Conservation (phyloP, 1,284 basidiomycete species). For the Porogramme epimiltina region DNA sequence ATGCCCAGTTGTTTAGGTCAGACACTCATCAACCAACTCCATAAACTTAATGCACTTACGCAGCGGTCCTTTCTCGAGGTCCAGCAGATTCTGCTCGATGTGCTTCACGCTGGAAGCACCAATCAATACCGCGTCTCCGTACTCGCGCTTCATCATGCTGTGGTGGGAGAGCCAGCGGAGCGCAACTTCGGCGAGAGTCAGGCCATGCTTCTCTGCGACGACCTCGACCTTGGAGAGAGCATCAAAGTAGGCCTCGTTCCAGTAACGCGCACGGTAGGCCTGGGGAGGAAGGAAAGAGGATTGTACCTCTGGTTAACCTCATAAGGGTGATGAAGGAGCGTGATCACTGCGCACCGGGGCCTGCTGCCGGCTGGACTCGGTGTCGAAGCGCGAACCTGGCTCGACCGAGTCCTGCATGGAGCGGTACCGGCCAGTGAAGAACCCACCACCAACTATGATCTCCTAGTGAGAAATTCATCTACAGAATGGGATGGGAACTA, state of each 20-base stretch:
- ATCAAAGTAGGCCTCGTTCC: constrained; percentile 52
- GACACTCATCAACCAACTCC: not conserved
- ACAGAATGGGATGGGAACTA: not conserved
- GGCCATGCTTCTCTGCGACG: constrained; percentile 40
- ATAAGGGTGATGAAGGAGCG: not conserved
- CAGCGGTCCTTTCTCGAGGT: constrained; percentile 59
- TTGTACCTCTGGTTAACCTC: not conserved
- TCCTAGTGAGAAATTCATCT: constrained; percentile 14
- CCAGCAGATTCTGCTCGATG: constrained; percentile 53
- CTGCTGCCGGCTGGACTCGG: constrained; percentile 29
- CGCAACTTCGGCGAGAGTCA: constrained; percentile 52
- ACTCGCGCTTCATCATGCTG: constrained; percentile 46
- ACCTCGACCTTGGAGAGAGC: constrained; percentile 42
- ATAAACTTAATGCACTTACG: constrained; percentile 36
- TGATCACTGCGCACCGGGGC: constrained; percentile 27
- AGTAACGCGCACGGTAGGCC: constrained; percentile 39
- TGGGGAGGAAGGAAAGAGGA: too few relatives aligned
- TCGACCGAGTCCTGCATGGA: constrained; percentile 33
- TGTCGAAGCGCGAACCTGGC: constrained; percentile 42
- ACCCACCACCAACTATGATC: constrained; percentile 35
- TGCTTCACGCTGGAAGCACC: constrained; percentile 52
- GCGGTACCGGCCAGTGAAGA: constrained; percentile 39
- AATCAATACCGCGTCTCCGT: constrained; percentile 52
- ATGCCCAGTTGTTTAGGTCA: not conserved
- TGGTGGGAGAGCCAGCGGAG: constrained; percentile 58